Evolutionary conservation across 169 alveolate species (phyloP), one percentile per base, ranked within the genome.

Genomic region (Cystoisospora suis): DNA sequence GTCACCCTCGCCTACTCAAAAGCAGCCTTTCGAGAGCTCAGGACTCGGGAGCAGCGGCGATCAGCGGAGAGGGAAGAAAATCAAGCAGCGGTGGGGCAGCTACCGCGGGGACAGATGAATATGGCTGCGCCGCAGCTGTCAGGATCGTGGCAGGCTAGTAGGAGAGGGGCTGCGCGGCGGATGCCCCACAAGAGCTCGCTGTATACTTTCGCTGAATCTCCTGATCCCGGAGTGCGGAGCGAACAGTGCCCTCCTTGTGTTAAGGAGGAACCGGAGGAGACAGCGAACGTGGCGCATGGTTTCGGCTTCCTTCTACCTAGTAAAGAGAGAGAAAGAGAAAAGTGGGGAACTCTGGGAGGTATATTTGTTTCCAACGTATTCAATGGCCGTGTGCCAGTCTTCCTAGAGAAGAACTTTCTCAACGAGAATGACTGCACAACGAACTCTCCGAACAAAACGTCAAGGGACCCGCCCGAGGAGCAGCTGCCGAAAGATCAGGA

Each of bases 311-410:
- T 87, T 17, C 72, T 87, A 44, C 56, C 91, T 46, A 47, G 36
- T 23, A 34, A 15, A 15, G 91, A 87, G 75, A 56, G 86, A 0
- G 12, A 3, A 38, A 36, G 29, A 32, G 38, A 17, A 3, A 47
- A 59, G 5, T 87, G 91, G 91, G 46, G 40, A 56, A 46, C 91
- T 2, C 32, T 87, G 72, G 91, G 91, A 46, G 85, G 79, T 59
- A 47, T 87, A 20, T 36, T 79, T 45, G 83, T 53, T 59, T 87
- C 91, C 9, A 75, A 79, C 34, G 32, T 87, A 40, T 87, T 87
- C 70, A 6, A 44, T 17, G 91, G 77, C 6, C 38, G 91, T 38
- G 86, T 72, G 49, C 32, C 75, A 38, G 49, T 0, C 59, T 20
- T 44, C 46, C 29, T 40, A 38, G 44, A 27, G 15, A 34, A 38